These are phyloP conservation scores for Noccaea caerulescens DNA, from an alignment of 345 rosid genomes.

Conservation along the genomic window DNA sequence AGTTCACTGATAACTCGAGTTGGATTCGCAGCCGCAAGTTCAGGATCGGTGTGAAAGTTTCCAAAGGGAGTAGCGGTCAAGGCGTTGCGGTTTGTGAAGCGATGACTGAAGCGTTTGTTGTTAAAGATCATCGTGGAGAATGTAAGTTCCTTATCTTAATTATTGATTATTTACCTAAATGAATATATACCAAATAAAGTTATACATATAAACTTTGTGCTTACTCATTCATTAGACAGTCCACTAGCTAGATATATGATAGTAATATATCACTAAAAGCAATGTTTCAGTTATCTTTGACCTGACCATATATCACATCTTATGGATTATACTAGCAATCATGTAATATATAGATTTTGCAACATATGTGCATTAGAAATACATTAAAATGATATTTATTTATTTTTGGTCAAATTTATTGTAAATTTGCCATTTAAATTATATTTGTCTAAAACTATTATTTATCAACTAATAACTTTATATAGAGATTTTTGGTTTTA, in stretches of 20 bases:
- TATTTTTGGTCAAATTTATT: neutral
- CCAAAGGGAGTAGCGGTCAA: conserved; percentile 48
- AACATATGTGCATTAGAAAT: conserved; percentile 25
- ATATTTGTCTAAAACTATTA: neutral
- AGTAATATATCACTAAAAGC: conserved; percentile 28
- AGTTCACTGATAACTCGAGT: conserved; percentile 91
- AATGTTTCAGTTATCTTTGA: conserved; percentile 24
- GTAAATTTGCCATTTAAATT: neutral
- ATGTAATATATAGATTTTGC: neutral
- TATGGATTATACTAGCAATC: neutral
- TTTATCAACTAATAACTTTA: neutral
- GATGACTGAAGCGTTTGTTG: conserved; percentile 71
- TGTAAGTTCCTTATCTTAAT: conserved; percentile 58
- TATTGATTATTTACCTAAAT: neutral
- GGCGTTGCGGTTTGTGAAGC: conserved; percentile 68
- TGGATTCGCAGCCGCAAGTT: conserved; percentile 89
- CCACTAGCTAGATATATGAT: conserved; percentile 33
- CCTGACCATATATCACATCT: conserved; percentile 20
- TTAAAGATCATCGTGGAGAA: conserved; percentile 98
- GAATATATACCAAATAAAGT: neutral
- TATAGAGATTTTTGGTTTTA: too few species aligned
- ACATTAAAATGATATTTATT: neutral
- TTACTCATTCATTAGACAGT: neutral
- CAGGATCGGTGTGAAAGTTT: conserved; percentile 72
- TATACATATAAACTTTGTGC: conserved; percentile 2